A percentile compares a stretch with the other conserved stretches of the same genome.
Evolutionary conservation across 305 asterid genomes (phyloP).

Genomic region (Solanum hybrid): DNA sequence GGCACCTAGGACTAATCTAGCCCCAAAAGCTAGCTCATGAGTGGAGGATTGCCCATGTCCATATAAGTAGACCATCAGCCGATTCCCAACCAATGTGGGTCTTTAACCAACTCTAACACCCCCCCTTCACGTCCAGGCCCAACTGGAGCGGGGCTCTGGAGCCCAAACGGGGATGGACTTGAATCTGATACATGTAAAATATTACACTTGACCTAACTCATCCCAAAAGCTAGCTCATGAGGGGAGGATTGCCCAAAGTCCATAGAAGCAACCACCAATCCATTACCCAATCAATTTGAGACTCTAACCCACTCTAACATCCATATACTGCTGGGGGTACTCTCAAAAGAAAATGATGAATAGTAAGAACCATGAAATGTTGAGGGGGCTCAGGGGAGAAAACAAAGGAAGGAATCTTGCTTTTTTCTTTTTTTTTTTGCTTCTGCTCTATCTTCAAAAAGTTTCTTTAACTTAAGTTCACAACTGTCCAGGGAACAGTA

Average conservation of each 20-base stretch:
- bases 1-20: background rate
- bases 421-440: background rate
- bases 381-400: background rate
- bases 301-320: background rate
- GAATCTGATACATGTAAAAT: background rate
- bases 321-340: background rate
- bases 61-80: background rate
- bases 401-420: background rate
- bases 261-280: background rate
- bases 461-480: background rate
- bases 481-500: conserved; percentile 68
- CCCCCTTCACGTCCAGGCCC: background rate
- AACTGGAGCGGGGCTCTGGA: background rate
- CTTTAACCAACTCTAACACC: background rate
- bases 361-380: background rate
- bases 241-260: background rate
- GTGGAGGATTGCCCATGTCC: background rate
- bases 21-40: background rate
- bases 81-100: background rate
- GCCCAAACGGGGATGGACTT: background rate
- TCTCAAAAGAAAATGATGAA: background rate
- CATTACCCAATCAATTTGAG: background rate
- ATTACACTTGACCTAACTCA: background rate
- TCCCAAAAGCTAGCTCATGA: background rate
- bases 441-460: background rate